Evolutionary conservation across 306 rosid species (phyloP).

Genomic region (Cicer judaicum): DNA sequence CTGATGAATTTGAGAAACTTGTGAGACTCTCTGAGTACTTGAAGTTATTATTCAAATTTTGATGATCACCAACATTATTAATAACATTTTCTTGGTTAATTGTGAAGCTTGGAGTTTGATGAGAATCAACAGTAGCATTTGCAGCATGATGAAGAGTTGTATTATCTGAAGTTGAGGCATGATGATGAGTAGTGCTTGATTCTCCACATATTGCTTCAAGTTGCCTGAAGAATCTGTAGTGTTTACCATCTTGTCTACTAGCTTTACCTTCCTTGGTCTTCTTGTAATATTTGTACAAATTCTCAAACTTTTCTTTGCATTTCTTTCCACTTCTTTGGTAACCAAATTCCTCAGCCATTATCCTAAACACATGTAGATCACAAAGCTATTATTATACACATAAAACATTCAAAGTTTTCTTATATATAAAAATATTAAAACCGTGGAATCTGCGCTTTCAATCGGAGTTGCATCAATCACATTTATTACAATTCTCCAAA

Average conservation of each 20-base stretch:
- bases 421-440: no score
- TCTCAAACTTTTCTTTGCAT: conserved; percentile 90
- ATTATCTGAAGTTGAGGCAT: conserved; percentile 45
- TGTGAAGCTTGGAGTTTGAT: conserved; percentile 40
- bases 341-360: conserved; percentile 79
- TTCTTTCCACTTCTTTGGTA: conserved; percentile 82
- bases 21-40: conserved; percentile 50
- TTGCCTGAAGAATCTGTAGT: conserved; percentile 84
- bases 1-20: conserved; percentile 67
- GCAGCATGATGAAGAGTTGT: conserved; percentile 16
- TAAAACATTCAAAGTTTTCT: not conserved
- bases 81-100: conserved; percentile 32
- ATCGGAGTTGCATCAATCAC: not conserved
- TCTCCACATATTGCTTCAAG: conserved; percentile 81
- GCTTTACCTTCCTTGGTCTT: conserved; percentile 82
- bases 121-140: conserved; percentile 30
- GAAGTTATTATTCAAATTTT: conserved; percentile 4
- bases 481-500: not conserved
- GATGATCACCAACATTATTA: conserved; percentile 23
- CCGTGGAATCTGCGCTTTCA: no score
- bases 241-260: conserved; percentile 83
- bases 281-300: conserved; percentile 90
- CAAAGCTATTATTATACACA: conserved; percentile 16
- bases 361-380: conserved; percentile 50
- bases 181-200: conserved; percentile 32